Percentiles rank a stretch among this genome's conserved stretches.
Evolutionary conservation across 2,329 filamentous ascomycete species (phyloP).

Genomic region (Coniochaeta ligniaria): DNA sequence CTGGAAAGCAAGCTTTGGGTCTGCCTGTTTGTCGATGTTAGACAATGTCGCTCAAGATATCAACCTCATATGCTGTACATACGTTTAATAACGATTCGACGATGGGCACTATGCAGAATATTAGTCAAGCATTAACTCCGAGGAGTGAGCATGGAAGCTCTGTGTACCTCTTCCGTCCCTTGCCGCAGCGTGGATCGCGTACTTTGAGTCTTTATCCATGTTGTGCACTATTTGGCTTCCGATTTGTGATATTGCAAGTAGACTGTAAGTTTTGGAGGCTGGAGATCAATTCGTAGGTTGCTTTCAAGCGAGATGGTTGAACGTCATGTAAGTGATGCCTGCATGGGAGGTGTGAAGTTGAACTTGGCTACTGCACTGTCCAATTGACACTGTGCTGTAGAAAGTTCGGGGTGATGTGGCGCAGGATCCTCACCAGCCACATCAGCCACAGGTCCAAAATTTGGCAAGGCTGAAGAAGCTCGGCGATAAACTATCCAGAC

Average conservation of each 20-base stretch:
- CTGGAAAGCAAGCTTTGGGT: slow-evolving; percentile 64
- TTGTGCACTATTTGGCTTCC: neutral
- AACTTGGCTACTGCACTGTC: neutral
- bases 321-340: slow-evolving; percentile 22
- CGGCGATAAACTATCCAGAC: neutral
- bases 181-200: slow-evolving; percentile 79
- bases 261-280: neutral
- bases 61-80: slow-evolving; percentile 16
- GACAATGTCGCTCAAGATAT: neutral
- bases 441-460: slow-evolving; percentile 3
- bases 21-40: slow-evolving; percentile 44
- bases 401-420: neutral
- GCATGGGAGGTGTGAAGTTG: slow-evolving; percentile 2
- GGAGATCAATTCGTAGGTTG: neutral
- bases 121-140: neutral
- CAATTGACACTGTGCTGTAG: neutral
- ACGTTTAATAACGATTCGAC: slow-evolving; percentile 72
- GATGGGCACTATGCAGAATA: slow-evolving; percentile 44
- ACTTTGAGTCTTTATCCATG: slow-evolving; percentile 48
- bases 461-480: slow-evolving; percentile 1
- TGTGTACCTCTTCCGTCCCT: slow-evolving; percentile 71
- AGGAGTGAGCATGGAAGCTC: slow-evolving; percentile 15
- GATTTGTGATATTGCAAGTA: neutral
- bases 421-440: neutral
- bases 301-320: neutral